Conservation (phyloP, 1,284 basidiomycete species). For the Pyrrhoderma lamaoense region DNA sequence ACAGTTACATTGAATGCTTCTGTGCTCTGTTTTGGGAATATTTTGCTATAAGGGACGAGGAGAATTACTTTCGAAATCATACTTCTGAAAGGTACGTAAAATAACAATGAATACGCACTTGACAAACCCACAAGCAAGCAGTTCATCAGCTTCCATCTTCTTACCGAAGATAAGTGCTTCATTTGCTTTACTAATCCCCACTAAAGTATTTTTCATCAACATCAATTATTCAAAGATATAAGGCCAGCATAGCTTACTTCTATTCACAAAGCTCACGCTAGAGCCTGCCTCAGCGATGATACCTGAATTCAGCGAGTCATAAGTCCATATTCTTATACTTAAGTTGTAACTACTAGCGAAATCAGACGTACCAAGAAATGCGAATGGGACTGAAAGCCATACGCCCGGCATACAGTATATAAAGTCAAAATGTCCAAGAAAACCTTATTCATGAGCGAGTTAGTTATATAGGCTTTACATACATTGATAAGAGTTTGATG, state of each 20-base stretch:
- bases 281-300: conserved; percentile 59
- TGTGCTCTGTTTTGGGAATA: conserved; percentile 46
- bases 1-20: conserved; percentile 50
- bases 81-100: neutral
- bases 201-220: conserved; percentile 28
- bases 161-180: conserved; percentile 63
- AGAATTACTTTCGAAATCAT: conserved; percentile 4
- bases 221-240: neutral
- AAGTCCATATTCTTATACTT: conserved; percentile 5
- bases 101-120: conserved; percentile 38
- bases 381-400: conserved; percentile 60
- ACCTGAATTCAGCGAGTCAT: conserved; percentile 32
- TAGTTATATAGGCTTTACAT: neutral
- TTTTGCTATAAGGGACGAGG: conserved; percentile 36
- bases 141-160: conserved; percentile 52
- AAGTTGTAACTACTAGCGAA: no score
- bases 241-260: conserved; percentile 36
- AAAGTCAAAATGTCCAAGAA: conserved; percentile 67
- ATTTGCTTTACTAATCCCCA: conserved; percentile 61
- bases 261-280: conserved; percentile 59
- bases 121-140: conserved; percentile 54
- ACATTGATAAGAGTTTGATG: neutral
- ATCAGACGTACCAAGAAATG: conserved; percentile 48
- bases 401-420: conserved; percentile 57
- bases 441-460: conserved; percentile 34